Evolutionary conservation across 2,329 filamentous ascomycete genomes (phyloP).

Genomic region (Chaetomiaceae sp.): DNA sequence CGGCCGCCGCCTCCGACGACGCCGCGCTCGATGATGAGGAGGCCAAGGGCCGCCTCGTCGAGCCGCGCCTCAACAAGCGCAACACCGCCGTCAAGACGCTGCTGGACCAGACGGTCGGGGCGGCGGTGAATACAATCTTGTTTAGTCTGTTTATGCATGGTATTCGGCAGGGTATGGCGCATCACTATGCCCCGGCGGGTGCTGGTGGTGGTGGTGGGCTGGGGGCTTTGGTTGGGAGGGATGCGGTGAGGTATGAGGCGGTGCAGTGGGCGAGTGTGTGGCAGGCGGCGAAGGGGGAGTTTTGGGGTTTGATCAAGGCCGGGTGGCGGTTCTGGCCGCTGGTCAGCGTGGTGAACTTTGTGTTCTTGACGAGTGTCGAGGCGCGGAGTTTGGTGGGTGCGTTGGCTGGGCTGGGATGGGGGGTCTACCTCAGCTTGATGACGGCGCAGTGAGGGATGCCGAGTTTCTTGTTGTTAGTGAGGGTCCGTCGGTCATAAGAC

Average conservation of each 20-base stretch:
- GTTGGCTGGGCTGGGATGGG: slow-evolving; percentile 66
- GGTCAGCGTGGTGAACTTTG: slow-evolving; percentile 64
- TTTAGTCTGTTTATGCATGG: slow-evolving; percentile 51
- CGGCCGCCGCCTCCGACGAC: slow-evolving; percentile 38
- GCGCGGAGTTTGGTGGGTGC: slow-evolving; percentile 62
- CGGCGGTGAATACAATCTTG: slow-evolving; percentile 52
- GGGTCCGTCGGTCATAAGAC: neutral
- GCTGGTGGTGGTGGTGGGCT: slow-evolving; percentile 25
- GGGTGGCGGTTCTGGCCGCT: slow-evolving; percentile 68
- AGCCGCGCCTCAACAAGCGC: slow-evolving; percentile 51
- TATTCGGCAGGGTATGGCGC: slow-evolving; percentile 47
- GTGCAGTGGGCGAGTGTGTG: slow-evolving; percentile 45
- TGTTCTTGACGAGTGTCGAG: slow-evolving; percentile 59
- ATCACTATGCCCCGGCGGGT: slow-evolving; percentile 34
- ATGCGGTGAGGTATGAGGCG: slow-evolving; percentile 39
- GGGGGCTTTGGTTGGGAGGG: slow-evolving; percentile 35
- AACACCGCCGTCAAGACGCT: slow-evolving; percentile 44
- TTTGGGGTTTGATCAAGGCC: slow-evolving; percentile 61
- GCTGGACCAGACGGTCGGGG: slow-evolving; percentile 52
- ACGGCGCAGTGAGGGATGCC: slow-evolving; percentile 32
- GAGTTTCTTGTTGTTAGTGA: neutral
- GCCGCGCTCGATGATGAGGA: slow-evolving; percentile 38
- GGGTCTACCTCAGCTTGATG: slow-evolving; percentile 63
- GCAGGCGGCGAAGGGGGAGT: slow-evolving; percentile 48
- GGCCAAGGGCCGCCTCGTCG: slow-evolving; percentile 37